Evolutionary conservation across 352 stramenopile species (phyloP), one percentile per base, ranked within the genome.

Genomic region (Phytophthora cajani): DNA sequence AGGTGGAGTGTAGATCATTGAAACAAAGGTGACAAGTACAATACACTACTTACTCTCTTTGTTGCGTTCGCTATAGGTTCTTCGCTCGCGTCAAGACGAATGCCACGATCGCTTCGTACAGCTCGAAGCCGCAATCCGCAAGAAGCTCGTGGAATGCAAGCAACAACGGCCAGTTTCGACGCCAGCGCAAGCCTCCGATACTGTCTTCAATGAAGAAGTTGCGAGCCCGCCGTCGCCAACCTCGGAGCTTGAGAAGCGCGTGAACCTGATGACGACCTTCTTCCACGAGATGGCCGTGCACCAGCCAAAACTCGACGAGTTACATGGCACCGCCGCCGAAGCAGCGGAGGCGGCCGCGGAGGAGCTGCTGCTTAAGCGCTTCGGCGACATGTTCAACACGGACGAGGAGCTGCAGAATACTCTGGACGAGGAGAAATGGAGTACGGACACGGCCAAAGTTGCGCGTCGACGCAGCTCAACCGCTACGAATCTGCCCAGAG

Each of bases 231-330:
- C 23, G 7, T 64, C 64, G 2, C 46, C 63, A 25, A 64, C 47
- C 1, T 50, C 56, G 0, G 66, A 79, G 9, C 50, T 77, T 2
- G 61, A 79, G 25, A 59, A 63, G 14, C 68, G 70, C 9, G 71
- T 69, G 8, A 69, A 74, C 7, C 25, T 74, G 0, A 32, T 90
- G 21, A 67, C 70, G 8, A 74, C 69, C 5, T 90, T 90, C 36
- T 89, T 89, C 59, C 71, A 76, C 17, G 80, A 88, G 8, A 90
- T 89, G 79, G 82, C 80, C 11, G 46, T 77, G 12, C 74, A 82
- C 32, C 77, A 85, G 19, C 74, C 67, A 6, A 67, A 55, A 5
- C 55, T 67, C 21, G 52, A 70, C 14, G 77, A 85, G 38, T 51
- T 77, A 2, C 51, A 72, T 14, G 51, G 5, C 23, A 64, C 7